Base-by-base conservation (phyloP, 2,329 filamentous ascomycete species). In the Alternaria arborescens region DNA sequence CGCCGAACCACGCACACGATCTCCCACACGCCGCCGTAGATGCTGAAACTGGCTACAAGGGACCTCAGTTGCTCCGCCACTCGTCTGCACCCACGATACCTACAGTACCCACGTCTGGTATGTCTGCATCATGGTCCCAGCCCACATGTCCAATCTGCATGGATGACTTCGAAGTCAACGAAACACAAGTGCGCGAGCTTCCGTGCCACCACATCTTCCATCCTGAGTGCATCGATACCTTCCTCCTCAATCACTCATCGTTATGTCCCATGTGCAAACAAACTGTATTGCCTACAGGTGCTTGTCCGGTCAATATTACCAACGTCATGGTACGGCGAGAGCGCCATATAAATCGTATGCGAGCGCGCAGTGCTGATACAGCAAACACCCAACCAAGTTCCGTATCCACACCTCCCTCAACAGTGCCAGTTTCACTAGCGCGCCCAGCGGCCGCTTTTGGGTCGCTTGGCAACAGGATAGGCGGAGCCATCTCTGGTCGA, bases 151-250 rank as follows among this genome's bases (percentile, higher is more conserved):
- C 92, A n/a, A 97, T 98, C 54, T 99, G 95, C 74, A 84, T 97
- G 1, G 91, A 93, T 55, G 88, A 92, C 60, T 98, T 92, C 72
- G 85, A 90, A 28, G 85, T 88, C 16, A 86, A 87, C 38, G 80
- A 84, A 18, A 90, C 91, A 0, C 86, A 88, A 20, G 93, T 98
- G 56, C 90, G 93, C 56, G 91, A 97, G 78, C 83, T 98, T 3
- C 88, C 92, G 0, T 99, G 95, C 70, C 89, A 91, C 0, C 95
- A 99, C 76, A 94, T 98, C 58, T 99, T 94, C 78, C 94, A 99
- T 68, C 90, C 92, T 0, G 90, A 91, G 66, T 99, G 95, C 73
- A 94, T 98, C 65, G 94, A 98, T 73, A 86, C 89, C 22, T 97
- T 95, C 71, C 83, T 98, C 12, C 84, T 86, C 43, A 85, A 88